These are phyloP conservation scores for Populus alba DNA, from an alignment of 345 rosid genomes.

Conservation along the genomic window DNA sequence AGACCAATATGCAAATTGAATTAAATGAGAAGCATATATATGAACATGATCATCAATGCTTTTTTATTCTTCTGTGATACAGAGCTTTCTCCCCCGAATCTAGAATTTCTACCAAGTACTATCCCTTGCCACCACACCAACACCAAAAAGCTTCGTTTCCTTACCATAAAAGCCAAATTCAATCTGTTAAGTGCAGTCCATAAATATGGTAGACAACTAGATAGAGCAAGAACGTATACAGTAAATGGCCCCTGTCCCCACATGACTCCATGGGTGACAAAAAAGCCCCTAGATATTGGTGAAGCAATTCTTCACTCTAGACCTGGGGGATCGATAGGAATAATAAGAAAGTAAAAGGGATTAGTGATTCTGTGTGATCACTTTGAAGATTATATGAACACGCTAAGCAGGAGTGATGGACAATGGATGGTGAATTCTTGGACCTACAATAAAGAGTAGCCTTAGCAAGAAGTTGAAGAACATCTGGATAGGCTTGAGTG, in stretches of 20 bases:
- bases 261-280: neutral
- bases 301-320: neutral
- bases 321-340: neutral
- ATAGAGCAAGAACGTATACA: neutral
- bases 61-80: neutral
- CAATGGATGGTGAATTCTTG: neutral
- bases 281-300: neutral
- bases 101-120: neutral
- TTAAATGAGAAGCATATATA: too few relatives aligned
- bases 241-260: neutral
- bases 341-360: neutral
- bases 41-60: neutral
- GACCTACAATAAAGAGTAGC: neutral
- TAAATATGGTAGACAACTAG: neutral
- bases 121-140: neutral
- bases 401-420: neutral
- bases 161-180: neutral
- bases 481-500: neutral
- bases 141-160: neutral
- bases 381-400: neutral
- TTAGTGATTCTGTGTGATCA: neutral
- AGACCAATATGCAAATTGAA: neutral
- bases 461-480: neutral
- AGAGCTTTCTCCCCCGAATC: neutral
- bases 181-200: neutral